phyloP scores from a whole-genome alignment of 1,284 basidiomycete species.

The Melampsora americana region DNA sequence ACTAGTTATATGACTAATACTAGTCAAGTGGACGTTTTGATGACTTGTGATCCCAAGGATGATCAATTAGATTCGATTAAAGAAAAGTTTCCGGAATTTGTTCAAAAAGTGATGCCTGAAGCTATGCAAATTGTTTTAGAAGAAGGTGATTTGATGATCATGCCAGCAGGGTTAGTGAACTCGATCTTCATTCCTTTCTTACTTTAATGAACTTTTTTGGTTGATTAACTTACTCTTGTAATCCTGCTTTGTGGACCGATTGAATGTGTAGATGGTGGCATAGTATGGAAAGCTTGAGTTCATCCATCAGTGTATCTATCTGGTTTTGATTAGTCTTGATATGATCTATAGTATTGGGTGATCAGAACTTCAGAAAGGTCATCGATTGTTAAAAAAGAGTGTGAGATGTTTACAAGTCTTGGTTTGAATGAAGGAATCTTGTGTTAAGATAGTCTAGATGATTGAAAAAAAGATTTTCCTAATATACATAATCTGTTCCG shows the following conservation, averaged over 20 bases:
- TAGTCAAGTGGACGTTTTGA: slow-evolving; percentile 54
- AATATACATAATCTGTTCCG: too few relatives aligned
- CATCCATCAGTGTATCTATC: slow-evolving; percentile 50
- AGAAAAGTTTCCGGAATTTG: slow-evolving; percentile 57
- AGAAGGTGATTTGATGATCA: slow-evolving; percentile 78
- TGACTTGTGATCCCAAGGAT: too few relatives aligned
- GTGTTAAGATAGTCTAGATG: too few relatives aligned
- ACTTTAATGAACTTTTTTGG: background rate
- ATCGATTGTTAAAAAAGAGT: too few relatives aligned
- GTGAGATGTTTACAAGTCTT: too few relatives aligned
- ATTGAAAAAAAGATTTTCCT: too few relatives aligned
- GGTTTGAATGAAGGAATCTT: too few relatives aligned
- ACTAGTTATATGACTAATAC: slow-evolving; percentile 56
- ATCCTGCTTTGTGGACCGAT: background rate
- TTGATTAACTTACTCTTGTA: background rate
- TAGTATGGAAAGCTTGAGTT: slow-evolving; percentile 48
- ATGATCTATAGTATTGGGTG: too few relatives aligned
- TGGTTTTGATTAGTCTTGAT: slow-evolving; percentile 49
- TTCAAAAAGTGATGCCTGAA: slow-evolving; percentile 62
- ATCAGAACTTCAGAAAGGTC: too few relatives aligned
- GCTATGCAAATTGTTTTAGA: slow-evolving; percentile 66
- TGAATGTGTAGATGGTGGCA: slow-evolving; percentile 50
- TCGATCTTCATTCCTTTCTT: background rate
- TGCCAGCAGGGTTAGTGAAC: slow-evolving; percentile 68
- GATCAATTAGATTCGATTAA: slow-evolving; percentile 35